phyloP scores from a whole-genome alignment of 2,329 filamentous ascomycete genomes.

The Colletotrichum incanum region DNA sequence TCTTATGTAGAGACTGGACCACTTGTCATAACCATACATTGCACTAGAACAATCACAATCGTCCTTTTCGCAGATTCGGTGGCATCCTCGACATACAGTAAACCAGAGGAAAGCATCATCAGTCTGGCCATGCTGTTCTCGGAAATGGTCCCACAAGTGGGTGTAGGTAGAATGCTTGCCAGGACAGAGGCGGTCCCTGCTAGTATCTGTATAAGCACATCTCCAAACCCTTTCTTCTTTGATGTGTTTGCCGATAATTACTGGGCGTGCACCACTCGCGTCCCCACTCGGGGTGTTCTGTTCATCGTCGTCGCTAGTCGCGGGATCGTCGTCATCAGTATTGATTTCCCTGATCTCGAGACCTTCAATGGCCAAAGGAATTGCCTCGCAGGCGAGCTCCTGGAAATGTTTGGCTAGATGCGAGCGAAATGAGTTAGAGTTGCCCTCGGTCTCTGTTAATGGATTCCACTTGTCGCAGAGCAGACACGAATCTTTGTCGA shows the following conservation, averaged over 20 bases:
- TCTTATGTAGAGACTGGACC: neutral
- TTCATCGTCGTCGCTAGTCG: neutral
- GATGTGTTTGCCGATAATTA: neutral
- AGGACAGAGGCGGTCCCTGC: neutral
- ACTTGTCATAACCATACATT: neutral
- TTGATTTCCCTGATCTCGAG: constrained; percentile 5
- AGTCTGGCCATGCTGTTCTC: neutral
- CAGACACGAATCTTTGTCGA: constrained; percentile 1
- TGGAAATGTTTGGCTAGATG: constrained; percentile 19
- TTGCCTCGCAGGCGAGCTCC: constrained; percentile 10
- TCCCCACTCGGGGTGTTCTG: neutral
- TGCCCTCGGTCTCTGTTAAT: neutral
- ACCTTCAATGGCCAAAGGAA: constrained; percentile 21
- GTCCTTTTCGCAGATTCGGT: neutral
- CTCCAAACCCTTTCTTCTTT: neutral
- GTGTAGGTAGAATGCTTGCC: neutral
- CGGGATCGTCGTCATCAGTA: neutral
- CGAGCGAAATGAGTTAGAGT: constrained; percentile 8
- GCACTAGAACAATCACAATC: neutral
- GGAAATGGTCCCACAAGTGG: neutral
- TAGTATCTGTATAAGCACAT: neutral
- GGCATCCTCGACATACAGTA: neutral
- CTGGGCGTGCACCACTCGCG: neutral
- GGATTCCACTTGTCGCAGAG: constrained; percentile 20
- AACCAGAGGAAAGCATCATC: neutral